These are phyloP conservation scores for Themeda triandra DNA, from an alignment of 176 grass and related monocot species.

Conservation along the genomic window DNA sequence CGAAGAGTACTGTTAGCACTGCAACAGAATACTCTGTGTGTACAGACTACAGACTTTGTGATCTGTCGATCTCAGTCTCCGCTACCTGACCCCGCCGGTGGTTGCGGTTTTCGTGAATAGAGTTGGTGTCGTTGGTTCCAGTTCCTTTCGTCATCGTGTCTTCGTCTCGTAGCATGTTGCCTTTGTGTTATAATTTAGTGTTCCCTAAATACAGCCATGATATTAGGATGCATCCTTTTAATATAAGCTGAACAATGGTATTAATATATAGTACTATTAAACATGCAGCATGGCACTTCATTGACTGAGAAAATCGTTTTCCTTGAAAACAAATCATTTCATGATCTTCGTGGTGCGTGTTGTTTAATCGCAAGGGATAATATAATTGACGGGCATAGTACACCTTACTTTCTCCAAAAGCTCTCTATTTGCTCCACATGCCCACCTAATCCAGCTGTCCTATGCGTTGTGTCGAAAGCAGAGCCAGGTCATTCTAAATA, in stretches of 20 bases:
- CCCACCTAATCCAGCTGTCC: slow-evolving; percentile 29
- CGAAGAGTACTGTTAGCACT: neutral
- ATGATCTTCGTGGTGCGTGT: slow-evolving; percentile 17
- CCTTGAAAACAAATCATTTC: neutral
- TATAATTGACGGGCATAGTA: neutral
- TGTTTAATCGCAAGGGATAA: slow-evolving; percentile 16
- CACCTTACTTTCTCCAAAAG: slow-evolving; percentile 33
- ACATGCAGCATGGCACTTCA: neutral
- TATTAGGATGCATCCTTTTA: neutral
- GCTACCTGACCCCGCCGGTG: neutral
- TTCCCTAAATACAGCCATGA: slow-evolving; percentile 17
- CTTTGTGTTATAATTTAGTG: neutral
- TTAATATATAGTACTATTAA: neutral
- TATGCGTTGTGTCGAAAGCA: slow-evolving; percentile 1
- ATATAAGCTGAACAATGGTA: neutral
- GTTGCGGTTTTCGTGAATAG: neutral
- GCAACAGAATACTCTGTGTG: neutral
- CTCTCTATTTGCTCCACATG: slow-evolving; percentile 17
- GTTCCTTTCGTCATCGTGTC: neutral
- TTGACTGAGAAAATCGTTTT: neutral
- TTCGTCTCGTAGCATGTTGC: neutral
- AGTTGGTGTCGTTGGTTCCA: neutral
- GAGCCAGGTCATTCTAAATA: slow-evolving; percentile 36
- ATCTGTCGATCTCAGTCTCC: neutral
- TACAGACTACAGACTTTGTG: neutral